Evolutionary conservation across 2,329 filamentous ascomycete genomes (phyloP).

Genomic region (Scleromitrula shiraiana): DNA sequence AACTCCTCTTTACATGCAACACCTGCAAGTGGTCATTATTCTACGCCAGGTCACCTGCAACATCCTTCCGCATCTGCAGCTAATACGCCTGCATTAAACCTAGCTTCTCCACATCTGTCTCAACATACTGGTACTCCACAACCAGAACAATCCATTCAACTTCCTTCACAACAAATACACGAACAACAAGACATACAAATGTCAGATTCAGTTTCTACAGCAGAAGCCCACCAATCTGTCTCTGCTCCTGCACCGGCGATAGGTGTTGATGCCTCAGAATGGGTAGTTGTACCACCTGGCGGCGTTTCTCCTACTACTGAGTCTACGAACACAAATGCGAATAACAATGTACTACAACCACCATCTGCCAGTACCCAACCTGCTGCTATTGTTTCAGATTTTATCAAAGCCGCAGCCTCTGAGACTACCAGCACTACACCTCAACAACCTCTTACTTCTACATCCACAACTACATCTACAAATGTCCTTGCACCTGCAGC

Average conservation of each 20-base stretch:
- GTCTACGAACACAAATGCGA: constrained; percentile 2
- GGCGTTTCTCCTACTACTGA: constrained; percentile 35
- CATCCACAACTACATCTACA: not conserved
- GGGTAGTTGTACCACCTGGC: constrained; percentile 66
- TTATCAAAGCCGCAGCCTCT: not conserved
- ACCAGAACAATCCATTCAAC: constrained; percentile 7
- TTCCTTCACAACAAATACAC: constrained; percentile 2
- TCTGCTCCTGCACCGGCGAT: constrained; percentile 24
- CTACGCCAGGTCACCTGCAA: constrained; percentile 52
- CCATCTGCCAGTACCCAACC: not conserved
- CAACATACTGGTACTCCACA: constrained; percentile 25
- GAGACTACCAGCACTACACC: constrained; percentile 3
- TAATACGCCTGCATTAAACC: constrained; percentile 43
- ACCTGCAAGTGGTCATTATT: constrained; percentile 44
- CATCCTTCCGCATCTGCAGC: constrained; percentile 50
- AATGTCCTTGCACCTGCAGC: no score
- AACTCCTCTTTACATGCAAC: constrained; percentile 53
- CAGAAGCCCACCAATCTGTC: constrained; percentile 8
- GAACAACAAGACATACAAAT: constrained; percentile 14
- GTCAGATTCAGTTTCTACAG: constrained; percentile 7
- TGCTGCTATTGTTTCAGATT: not conserved
- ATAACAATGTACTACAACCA: not conserved
- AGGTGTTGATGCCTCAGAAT: constrained; percentile 52
- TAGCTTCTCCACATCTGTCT: constrained; percentile 37
- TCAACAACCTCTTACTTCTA: not conserved